Conservation (phyloP, 495 filamentous ascomycete genomes). For the Tuber calosporum region DNA sequence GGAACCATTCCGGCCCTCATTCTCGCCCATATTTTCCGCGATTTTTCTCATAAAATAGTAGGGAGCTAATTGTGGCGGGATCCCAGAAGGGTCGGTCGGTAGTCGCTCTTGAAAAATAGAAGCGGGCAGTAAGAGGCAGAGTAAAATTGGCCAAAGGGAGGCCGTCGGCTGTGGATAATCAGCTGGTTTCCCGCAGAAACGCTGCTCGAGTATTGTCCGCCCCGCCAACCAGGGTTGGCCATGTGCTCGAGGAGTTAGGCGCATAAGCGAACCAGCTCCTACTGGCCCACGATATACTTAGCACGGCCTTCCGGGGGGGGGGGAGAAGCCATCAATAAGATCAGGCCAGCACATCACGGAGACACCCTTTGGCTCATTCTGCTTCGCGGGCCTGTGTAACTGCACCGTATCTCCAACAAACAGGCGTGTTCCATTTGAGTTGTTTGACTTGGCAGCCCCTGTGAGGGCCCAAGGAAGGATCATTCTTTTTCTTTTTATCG, state of each 20-base stretch:
- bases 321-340: slow-evolving; percentile 19
- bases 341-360: slow-evolving; percentile 34
- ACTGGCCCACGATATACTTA: slow-evolving; percentile 33
- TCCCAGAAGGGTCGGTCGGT: neutral
- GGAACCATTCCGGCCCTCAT: neutral
- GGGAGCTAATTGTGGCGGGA: neutral
- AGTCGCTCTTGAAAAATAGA: neutral
- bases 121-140: neutral
- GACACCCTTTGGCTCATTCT: slow-evolving; percentile 13
- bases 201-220: slow-evolving; percentile 26
- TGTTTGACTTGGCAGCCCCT: slow-evolving; percentile 31
- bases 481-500: slow-evolving; percentile 31
- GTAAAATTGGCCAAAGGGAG: neutral
- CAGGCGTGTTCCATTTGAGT: slow-evolving; percentile 34
- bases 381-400: slow-evolving; percentile 4
- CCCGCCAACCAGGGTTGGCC: slow-evolving; percentile 37
- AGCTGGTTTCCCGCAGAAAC: neutral
- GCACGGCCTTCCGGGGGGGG: slow-evolving; percentile 21
- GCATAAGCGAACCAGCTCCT: slow-evolving; percentile 19
- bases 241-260: slow-evolving; percentile 24
- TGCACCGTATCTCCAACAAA: neutral
- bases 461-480: neutral
- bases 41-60: neutral
- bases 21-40: neutral
- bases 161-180: slow-evolving; percentile 12